Evolutionary conservation across 768 basidiomycete genomes (phyloP).

Genomic region (Kwoniella europaea): DNA sequence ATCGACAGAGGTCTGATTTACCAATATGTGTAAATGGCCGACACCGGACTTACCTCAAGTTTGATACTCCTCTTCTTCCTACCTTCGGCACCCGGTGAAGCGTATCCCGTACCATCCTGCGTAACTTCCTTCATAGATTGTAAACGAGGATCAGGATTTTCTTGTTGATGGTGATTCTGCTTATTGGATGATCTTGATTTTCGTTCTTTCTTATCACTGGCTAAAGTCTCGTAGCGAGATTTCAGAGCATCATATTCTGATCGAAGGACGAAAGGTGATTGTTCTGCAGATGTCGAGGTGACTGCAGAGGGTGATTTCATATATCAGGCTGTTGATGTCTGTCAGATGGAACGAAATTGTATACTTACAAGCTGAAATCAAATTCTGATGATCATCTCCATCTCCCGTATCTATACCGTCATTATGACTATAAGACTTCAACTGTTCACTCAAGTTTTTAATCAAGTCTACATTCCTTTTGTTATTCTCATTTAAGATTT

Average conservation of each 20-base stretch:
- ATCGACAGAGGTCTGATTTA: neutral
- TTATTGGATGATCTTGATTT: neutral
- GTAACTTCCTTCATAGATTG: neutral
- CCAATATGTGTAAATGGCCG: neutral
- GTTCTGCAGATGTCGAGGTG: constrained; percentile 2
- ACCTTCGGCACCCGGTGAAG: neutral
- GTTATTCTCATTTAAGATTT: constrained; percentile 28
- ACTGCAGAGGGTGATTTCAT: neutral
- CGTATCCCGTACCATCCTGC: neutral
- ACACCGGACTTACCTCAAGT: constrained; percentile 36
- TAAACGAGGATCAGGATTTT: neutral
- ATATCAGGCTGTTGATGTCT: too few species aligned
- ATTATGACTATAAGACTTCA: neutral
- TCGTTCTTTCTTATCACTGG: neutral
- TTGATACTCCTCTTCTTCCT: constrained; percentile 46
- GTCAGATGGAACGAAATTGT: neutral
- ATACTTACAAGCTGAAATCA: neutral
- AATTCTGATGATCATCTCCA: neutral
- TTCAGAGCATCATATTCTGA: constrained; percentile 43
- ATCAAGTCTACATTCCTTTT: constrained; percentile 35
- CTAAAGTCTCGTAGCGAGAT: constrained; percentile 35
- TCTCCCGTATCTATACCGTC: neutral
- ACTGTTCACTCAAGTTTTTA: constrained; percentile 18
- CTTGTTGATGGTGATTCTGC: neutral
- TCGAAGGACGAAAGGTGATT: constrained; percentile 27